Base-by-base conservation (phyloP, 768 basidiomycete species). In the Hericium coralloides region DNA sequence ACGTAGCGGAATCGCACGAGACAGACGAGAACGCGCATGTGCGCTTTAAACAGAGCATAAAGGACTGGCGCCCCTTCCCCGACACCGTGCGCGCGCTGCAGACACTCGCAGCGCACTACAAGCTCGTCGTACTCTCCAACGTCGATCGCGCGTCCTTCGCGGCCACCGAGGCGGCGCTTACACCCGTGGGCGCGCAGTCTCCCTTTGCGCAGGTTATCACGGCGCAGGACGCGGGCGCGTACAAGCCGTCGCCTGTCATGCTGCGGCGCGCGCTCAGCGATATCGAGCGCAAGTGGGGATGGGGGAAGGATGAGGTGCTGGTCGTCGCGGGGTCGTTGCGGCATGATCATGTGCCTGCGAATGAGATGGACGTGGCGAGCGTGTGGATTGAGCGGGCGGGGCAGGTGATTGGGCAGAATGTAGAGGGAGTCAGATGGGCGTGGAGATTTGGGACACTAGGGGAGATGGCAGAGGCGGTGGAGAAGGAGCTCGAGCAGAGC, bases 71-170 rank as follows among this genome's bases (percentile, higher is more conserved):
- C 2, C 73, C 81, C 7, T 90, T 89, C 70, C 78, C 82, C 0
- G 89, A 90, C 68, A 85, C 83, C 9, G 68, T 74, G 57, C 67
- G 70, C 15, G 87, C 87, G 0, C 79, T 91, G 5, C 76, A 73
- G 51, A 68, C 73, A 26, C 79, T 90, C 53, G 75, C 84, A 38
- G 73, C 75, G 56, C 77, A 79, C 64, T 89, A 80, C 72, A 83
- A 82, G 55, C 82, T 90, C 58, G 76, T 83, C 58, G 84, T 89
- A 5, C 75, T 90, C 39, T 89, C 87, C 61, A 90, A 91, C 68
- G 83, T 90, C 64, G 88, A 91, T 61, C 76, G 76, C 56, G 65
- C 63, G 22, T 84, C 85, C 36, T 87, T 89, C 65, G 71, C 76
- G 3, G 70, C 76, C 60, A 89, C 86, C 0, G 82, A 45, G 43